Evolutionary conservation across 164 flowering plant species (phyloP).

Genomic region (Umbilicus rupestris): DNA sequence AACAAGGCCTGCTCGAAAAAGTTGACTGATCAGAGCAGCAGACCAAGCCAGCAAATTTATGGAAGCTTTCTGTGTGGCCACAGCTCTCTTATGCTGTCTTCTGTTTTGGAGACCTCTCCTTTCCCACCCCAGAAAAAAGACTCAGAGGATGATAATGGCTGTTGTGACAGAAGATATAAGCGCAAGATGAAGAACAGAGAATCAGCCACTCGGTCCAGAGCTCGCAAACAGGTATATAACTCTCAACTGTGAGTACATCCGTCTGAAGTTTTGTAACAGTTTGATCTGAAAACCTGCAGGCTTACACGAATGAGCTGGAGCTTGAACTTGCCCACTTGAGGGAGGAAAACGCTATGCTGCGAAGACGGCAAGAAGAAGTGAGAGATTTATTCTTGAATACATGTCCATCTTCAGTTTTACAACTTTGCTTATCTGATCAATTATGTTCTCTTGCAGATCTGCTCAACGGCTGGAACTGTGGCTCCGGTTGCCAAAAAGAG

Average conservation of each 20-base stretch:
- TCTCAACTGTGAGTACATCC: background rate
- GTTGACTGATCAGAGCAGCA: background rate
- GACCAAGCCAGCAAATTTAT: background rate
- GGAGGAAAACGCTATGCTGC: constrained; percentile 57
- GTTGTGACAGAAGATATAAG: constrained; percentile 3
- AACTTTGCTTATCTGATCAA: background rate
- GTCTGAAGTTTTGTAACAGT: background rate
- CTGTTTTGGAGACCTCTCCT: background rate
- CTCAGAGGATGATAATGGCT: background rate
- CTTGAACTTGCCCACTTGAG: constrained; percentile 33
- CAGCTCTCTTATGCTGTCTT: background rate
- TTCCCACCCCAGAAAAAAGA: background rate
- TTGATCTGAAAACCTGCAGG: constrained; percentile 25
- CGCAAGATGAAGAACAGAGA: constrained; percentile 9
- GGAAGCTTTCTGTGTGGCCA: background rate
- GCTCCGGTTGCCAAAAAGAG: constrained; percentile 30
- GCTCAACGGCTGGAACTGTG: constrained; percentile 27
- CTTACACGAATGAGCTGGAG: constrained; percentile 57
- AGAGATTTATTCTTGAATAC: background rate
- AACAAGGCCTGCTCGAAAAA: background rate
- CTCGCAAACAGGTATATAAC: background rate
- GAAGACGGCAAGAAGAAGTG: constrained; percentile 32
- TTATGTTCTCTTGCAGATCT: background rate
- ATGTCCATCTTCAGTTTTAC: background rate
- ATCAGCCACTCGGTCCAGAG: constrained; percentile 10